These are phyloP conservation scores for Fusarium concolor DNA, from an alignment of 2,329 filamentous ascomycete genomes.

Conservation along the genomic window DNA sequence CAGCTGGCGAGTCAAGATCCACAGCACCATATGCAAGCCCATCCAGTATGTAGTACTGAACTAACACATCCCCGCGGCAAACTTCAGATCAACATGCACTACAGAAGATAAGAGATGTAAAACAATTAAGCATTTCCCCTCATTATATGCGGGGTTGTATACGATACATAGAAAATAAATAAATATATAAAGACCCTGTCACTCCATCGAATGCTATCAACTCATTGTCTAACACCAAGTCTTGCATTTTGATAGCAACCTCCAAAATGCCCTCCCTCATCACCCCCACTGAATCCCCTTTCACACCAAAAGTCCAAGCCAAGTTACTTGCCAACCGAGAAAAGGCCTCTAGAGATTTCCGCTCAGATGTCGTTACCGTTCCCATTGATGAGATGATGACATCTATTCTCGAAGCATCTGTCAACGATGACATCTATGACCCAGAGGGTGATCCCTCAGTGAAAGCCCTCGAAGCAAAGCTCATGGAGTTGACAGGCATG, in stretches of 20 bases:
- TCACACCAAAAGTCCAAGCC: slow-evolving; percentile 24
- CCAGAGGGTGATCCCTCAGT: slow-evolving; percentile 44
- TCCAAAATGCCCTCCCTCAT: slow-evolving; percentile 23
- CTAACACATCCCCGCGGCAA: slow-evolving; percentile 19
- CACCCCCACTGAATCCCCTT: slow-evolving; percentile 16
- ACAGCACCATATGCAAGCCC: neutral
- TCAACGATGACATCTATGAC: slow-evolving; percentile 48
- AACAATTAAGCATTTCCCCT: neutral
- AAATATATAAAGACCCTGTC: neutral
- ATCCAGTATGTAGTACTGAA: neutral
- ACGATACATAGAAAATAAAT: neutral
- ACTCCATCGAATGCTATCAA: neutral
- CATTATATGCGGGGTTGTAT: slow-evolving; percentile 6
- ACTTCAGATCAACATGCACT: slow-evolving; percentile 9
- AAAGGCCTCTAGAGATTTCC: slow-evolving; percentile 44
- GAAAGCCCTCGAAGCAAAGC: slow-evolving; percentile 39
- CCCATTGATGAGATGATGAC: slow-evolving; percentile 46
- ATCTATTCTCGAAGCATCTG: slow-evolving; percentile 45
- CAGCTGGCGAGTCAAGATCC: neutral
- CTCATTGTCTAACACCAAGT: neutral
- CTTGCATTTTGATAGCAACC: neutral
- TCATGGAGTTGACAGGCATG: slow-evolving; percentile 44
- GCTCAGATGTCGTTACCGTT: slow-evolving; percentile 47
- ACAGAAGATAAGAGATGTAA: slow-evolving; percentile 9
- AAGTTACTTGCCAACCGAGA: slow-evolving; percentile 17